A percentile compares a stretch with the other conserved stretches of the same genome.
Conservation (phyloP, 78 protist genomes). For the Dictyostelium purpureum region DNA sequence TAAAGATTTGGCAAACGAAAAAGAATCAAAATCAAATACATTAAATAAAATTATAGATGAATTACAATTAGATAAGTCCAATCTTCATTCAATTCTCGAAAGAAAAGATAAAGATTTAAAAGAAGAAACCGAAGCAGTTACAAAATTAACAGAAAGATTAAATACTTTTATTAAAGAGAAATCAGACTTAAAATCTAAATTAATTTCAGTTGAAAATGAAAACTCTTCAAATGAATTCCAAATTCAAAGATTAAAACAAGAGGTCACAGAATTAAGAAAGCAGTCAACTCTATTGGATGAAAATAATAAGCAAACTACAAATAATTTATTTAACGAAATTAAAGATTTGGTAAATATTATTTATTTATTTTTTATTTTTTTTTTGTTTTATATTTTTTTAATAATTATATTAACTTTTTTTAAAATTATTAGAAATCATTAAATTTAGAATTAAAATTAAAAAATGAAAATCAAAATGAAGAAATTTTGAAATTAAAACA, state of each 20-base stretch:
- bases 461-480: conserved; percentile 7
- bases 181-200: conserved; percentile 35
- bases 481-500: neutral
- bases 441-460: conserved; percentile 35
- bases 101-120: conserved; percentile 49
- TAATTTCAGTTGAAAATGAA: conserved; percentile 50
- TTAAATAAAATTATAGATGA: conserved; percentile 61
- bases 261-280: conserved; percentile 32
- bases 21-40: conserved; percentile 51
- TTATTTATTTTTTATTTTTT: neutral
- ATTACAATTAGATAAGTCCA: conserved; percentile 44
- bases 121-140: conserved; percentile 38
- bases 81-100: conserved; percentile 17
- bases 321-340: conserved; percentile 29
- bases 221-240: conserved; percentile 36
- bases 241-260: conserved; percentile 50
- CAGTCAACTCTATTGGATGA: conserved; percentile 25
- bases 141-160: conserved; percentile 50
- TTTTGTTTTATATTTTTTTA: neutral
- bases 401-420: too few relatives aligned
- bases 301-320: neutral
- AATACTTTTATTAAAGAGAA: conserved; percentile 39
- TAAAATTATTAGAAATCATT: conserved; percentile 18
- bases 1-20: conserved; percentile 34
- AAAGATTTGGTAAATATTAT: conserved; percentile 47